Evolutionary conservation across 768 basidiomycete genomes (phyloP).

Genomic region (Ramaria rubella): DNA sequence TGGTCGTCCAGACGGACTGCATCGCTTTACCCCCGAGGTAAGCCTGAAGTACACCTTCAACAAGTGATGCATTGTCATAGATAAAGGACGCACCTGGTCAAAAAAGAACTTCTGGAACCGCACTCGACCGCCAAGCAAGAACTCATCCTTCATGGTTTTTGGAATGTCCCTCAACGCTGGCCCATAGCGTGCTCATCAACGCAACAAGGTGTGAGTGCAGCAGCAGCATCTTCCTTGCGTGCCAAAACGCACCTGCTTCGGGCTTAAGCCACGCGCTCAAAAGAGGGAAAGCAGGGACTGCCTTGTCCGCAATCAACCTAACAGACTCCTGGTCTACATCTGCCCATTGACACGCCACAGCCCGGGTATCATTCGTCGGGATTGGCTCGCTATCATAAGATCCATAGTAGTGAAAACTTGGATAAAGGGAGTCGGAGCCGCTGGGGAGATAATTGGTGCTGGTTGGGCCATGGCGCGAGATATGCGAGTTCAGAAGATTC

Average conservation of each 20-base stretch:
- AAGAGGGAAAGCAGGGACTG: background rate
- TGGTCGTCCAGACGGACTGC: background rate
- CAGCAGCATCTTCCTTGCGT: background rate
- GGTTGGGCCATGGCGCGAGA: background rate
- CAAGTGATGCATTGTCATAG: background rate
- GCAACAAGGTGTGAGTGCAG: background rate
- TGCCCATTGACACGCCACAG: background rate
- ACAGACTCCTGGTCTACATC: background rate
- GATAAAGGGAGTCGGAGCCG: background rate
- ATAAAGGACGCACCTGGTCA: background rate
- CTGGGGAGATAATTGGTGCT: background rate
- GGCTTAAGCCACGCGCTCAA: background rate
- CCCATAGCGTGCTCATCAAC: background rate
- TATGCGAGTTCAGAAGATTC: background rate
- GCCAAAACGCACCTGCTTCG: background rate
- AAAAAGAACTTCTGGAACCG: background rate
- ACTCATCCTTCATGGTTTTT: background rate
- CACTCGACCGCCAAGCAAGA: background rate
- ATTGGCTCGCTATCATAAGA: background rate
- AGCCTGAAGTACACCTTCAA: background rate
- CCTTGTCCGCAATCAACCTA: background rate
- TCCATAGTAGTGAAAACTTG: background rate
- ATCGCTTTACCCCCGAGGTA: background rate
- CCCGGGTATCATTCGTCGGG: background rate
- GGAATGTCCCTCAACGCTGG: background rate